Base-by-base conservation (phyloP, 352 stramenopile genomes). In the Globisporangium viniferum region DNA sequence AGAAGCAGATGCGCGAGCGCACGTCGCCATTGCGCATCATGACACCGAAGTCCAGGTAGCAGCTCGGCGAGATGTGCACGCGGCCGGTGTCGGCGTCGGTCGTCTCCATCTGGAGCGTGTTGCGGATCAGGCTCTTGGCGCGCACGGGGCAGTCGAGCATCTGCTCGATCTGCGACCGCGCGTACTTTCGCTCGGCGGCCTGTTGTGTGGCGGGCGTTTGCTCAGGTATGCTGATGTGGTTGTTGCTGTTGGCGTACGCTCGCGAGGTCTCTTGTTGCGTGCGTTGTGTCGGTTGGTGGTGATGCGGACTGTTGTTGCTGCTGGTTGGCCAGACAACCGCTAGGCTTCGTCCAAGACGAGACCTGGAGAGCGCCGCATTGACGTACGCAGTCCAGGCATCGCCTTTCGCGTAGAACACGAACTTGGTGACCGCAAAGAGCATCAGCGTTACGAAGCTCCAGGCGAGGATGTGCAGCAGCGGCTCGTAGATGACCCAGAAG, bases 11-110 rank as follows among this genome's bases (percentile, higher is more conserved):
- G 48, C 76, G 69, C 27, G 76, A 81, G 18, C 72, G 73, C 36
- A 80, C 70, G 20, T 56, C 69, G 8, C 66, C 68, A 10, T 70
- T 68, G 10, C 63, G 54, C 27, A 81, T 61, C 46, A 86, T 68
- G 39, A 89, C 70, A 18, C 79, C 81, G 67, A 75, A 77, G 57
- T 80, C 78, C 24, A 86, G 61, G 35, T 81, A 89, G 46, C 60
- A 79, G 7, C 71, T 73, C 36, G 80, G 80, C 53, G 73, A 76
- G 9, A 89, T 74, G 49, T 75, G 73, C n/a, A 77, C 22, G 8
- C 76, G 76, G 24, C 61, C 66, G 39, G 58, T 67, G 5, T 3
- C 22, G 24, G 62, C 65, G 15, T 73, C 53, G 18, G 71, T 20
- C 3, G 69, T 81, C 63, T 84, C 80, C 68, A 89, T 79, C 15